These are phyloP conservation scores for Massariosphaeria phaeospora DNA, from an alignment of 495 filamentous ascomycete genomes.

Conservation along the genomic window DNA sequence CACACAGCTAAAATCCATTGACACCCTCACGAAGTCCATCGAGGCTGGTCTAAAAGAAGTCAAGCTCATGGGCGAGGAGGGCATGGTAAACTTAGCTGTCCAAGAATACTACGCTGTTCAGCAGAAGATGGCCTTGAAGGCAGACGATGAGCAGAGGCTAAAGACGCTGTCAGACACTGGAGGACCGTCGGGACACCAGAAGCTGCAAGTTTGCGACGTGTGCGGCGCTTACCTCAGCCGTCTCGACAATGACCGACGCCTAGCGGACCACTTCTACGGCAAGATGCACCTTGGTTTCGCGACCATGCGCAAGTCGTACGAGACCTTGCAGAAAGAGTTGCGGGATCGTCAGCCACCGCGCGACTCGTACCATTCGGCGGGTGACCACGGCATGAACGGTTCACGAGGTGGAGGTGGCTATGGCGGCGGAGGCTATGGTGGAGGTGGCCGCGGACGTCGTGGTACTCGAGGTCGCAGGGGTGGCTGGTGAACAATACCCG, in stretches of 20 bases:
- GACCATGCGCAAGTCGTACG: conserved; percentile 89
- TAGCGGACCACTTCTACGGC: conserved; percentile 97
- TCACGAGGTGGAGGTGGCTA: conserved; percentile 7
- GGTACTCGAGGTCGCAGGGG: conserved; percentile 17
- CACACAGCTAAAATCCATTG: conserved; percentile 70
- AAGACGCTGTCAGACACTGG: conserved; percentile 88
- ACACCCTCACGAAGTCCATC: conserved; percentile 72
- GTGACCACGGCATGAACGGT: conserved; percentile 7
- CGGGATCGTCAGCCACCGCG: conserved; percentile 63
- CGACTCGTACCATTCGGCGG: conserved; percentile 31
- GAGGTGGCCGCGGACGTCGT: conserved; percentile 10
- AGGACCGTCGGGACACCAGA: conserved; percentile 91
- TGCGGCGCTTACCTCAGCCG: conserved; percentile 89
- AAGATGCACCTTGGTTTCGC: conserved; percentile 99
- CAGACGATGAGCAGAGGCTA: conserved; percentile 79
- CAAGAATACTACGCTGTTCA: conserved; percentile 81
- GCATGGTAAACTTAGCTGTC: conserved; percentile 71
- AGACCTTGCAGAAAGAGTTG: conserved; percentile 79
- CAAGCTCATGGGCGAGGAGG: conserved; percentile 75
- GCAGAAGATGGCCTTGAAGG: conserved; percentile 73
- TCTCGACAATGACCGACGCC: conserved; percentile 85
- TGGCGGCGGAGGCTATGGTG: conserved; percentile 2
- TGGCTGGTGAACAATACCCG: conserved; percentile 10
- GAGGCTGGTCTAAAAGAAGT: conserved; percentile 81
- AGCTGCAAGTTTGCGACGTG: conserved; percentile 96